Evolutionary conservation across 2,329 filamentous ascomycete genomes (phyloP), one percentile per base, ranked within the genome.

Genomic region (Aspergillus quadricinctus): DNA sequence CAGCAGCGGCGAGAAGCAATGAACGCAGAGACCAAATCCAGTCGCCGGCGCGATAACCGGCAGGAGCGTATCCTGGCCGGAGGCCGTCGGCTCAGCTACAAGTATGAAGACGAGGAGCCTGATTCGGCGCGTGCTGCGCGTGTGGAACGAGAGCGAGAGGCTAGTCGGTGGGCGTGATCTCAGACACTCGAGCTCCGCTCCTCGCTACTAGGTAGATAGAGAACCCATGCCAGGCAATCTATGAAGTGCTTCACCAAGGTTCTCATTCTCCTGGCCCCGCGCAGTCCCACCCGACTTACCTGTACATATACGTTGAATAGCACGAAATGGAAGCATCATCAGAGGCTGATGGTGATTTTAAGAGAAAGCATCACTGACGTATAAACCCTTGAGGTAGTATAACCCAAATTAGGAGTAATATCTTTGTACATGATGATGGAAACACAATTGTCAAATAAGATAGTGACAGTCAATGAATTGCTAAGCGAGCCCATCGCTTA

Each of bases 1-100:
- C 80, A 81, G 62, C 90, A 94, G 54, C 81, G 80, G 10, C 78
- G 77, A 4, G 88, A 92, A 4, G 78, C 78, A 7, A 67, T 72
- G 60, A 67, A 69, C 50, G 63, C 65, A 19, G 68, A 72, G 37
- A 64, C 67, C 48, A 72, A 69, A 51, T 61, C 66, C 48, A 64
- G 67, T 46, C 64, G 70, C n/a, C 64, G 69, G 29, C 70, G 70
- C n/a, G 70, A 72, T 21, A 68, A 66, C 59, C 68, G 72, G 46
- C 63, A 63, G 56, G 72, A 73, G 50, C 64, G 69, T 17, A 57
- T 61, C 27, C 58, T 68, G 25, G 46, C 57, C 8, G 69, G 67
- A 5, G 70, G 74, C 17, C 71, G 77, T 49, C 69, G 75, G 51
- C 64, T 79, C 55, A 78, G 74, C 56, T 80, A 78, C 65, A 80